Evolutionary conservation across 306 rosid species (phyloP).

Genomic region (Purshia tridentata): DNA sequence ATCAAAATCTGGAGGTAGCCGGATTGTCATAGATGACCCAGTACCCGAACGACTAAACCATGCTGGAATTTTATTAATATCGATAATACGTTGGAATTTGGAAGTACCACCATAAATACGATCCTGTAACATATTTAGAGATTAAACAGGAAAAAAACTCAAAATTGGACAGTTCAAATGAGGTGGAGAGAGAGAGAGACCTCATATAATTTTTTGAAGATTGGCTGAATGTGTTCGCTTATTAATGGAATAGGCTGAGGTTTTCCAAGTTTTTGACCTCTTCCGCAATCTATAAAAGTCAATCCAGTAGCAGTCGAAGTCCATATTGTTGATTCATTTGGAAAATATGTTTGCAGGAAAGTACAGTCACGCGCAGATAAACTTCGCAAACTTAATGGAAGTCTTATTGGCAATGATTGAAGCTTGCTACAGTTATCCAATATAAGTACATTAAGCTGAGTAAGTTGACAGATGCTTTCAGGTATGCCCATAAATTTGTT

Average conservation of each 20-base stretch:
- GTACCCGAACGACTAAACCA: not conserved
- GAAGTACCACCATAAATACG: no score
- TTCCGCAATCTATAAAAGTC: conserved; percentile 3
- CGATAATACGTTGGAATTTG: no score
- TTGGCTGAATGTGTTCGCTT: no score
- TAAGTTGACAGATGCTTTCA: conserved; percentile 20
- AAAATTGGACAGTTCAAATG: not conserved
- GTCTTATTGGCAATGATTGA: conserved; percentile 6
- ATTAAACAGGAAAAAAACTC: no score
- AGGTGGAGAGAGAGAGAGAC: conserved; percentile 7
- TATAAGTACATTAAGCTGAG: conserved; percentile 13
- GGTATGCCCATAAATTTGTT: no score
- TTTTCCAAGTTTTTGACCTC: no score
- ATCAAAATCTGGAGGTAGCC: not conserved
- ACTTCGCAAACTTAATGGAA: no score
- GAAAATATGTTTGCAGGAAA: no score
- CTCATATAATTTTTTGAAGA: conserved; percentile 11
- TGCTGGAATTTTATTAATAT: not conserved
- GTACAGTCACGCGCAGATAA: no score
- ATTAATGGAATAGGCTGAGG: no score
- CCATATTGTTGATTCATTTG: no score
- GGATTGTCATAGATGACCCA: conserved; percentile 12
- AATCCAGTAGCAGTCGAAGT: conserved; percentile 18
- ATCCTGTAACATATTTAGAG: no score
- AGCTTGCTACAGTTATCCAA: conserved; percentile 18